A percentile compares a stretch with the other conserved stretches of the same genome.
Evolutionary conservation across 805 yeast genomes (phyloP).

Genomic region (Zygotorulaspora chibaensis): DNA sequence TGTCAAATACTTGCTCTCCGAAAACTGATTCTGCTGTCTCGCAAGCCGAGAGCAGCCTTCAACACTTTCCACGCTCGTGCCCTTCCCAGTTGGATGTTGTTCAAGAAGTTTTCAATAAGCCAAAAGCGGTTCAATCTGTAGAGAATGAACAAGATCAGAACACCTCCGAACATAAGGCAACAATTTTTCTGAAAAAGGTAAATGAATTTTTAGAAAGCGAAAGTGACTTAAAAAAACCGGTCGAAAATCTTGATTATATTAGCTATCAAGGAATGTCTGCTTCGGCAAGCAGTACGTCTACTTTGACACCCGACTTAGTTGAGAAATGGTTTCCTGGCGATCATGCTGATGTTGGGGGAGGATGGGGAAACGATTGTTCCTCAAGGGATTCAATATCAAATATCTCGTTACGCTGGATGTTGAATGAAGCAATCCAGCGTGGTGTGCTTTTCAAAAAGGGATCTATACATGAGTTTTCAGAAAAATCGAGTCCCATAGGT

Average conservation of each 20-base stretch:
- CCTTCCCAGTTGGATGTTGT: too few relatives aligned
- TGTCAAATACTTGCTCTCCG: background rate
- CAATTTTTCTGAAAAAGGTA: background rate
- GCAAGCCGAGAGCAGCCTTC: too few relatives aligned
- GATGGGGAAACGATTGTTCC: slow-evolving; percentile 51
- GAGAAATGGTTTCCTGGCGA: slow-evolving; percentile 69
- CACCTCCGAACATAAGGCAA: too few relatives aligned
- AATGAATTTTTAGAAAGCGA: background rate
- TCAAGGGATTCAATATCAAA: slow-evolving; percentile 39
- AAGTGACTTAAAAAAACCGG: background rate
- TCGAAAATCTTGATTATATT: background rate
- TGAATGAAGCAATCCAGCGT: slow-evolving; percentile 47
- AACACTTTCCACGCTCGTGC: too few relatives aligned
- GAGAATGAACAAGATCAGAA: too few relatives aligned
- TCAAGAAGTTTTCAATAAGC: too few relatives aligned
- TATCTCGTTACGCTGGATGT: slow-evolving; percentile 57
- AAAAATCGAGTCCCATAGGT: slow-evolving; percentile 37
- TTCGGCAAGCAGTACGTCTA: slow-evolving; percentile 1
- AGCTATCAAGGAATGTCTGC: slow-evolving; percentile 1
- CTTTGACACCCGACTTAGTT: slow-evolving; percentile 25
- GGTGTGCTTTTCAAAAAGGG: slow-evolving; percentile 47
- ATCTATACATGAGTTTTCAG: slow-evolving; percentile 40
- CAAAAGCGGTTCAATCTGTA: too few relatives aligned
- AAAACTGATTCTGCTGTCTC: too few relatives aligned
- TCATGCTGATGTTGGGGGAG: slow-evolving; percentile 69